These are phyloP conservation scores for Staphylotrichum tortipilum DNA, from an alignment of 495 filamentous ascomycete species.

Conservation along the genomic window DNA sequence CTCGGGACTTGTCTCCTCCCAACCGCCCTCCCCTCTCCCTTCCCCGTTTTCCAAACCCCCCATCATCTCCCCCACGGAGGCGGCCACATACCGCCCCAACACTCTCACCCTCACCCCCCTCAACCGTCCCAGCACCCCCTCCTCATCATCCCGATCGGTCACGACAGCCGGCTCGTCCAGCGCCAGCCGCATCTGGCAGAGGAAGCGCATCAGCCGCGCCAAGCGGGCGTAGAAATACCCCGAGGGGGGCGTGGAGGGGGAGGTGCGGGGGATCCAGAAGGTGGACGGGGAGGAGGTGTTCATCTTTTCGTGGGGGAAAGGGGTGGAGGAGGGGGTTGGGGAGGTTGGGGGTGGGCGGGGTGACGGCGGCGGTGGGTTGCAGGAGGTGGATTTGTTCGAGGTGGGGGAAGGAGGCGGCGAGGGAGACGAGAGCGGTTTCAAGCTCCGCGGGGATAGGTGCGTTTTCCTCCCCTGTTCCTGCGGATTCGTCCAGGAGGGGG, in stretches of 20 bases:
- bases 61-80: background rate
- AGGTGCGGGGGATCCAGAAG: no score
- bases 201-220: background rate
- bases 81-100: background rate
- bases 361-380: background rate
- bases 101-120: background rate
- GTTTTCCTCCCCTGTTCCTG: no score
- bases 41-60: background rate
- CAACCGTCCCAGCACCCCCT: background rate
- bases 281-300: no score
- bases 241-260: no score
- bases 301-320: no score
- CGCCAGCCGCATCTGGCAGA: background rate
- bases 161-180: background rate
- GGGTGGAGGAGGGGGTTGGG: no score
- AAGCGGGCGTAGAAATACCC: background rate
- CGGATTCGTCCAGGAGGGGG: background rate
- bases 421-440: background rate
- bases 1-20: background rate
- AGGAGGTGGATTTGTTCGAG: conserved; percentile 4
- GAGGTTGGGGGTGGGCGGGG: background rate
- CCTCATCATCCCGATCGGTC: background rate
- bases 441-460: background rate
- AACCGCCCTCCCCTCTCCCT: background rate
- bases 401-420: background rate